phyloP scores from a whole-genome alignment of 2,329 filamentous ascomycete species.

The Phaeosphaeria sp. region DNA sequence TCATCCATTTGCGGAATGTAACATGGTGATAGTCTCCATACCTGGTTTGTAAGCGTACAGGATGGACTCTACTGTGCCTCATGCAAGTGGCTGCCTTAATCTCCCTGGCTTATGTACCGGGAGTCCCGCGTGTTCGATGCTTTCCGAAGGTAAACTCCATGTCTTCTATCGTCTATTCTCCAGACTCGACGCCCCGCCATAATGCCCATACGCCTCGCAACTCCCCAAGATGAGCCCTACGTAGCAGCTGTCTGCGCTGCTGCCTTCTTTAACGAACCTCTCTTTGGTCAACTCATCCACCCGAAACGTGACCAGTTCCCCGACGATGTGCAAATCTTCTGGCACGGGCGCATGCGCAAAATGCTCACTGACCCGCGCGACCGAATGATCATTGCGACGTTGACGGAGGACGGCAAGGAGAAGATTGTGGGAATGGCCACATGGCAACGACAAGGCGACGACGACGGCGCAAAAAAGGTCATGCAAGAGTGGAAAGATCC shows the following conservation, averaged over 20 bases:
- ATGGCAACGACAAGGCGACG: constrained; percentile 33
- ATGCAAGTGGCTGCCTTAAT: not conserved
- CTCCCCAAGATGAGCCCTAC: constrained; percentile 20
- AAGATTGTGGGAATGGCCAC: constrained; percentile 26
- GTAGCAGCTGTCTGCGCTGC: constrained; percentile 26
- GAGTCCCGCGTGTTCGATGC: not conserved
- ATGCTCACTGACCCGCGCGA: constrained; percentile 20
- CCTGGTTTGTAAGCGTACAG: no score
- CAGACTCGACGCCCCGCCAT: not conserved
- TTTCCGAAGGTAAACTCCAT: not conserved
- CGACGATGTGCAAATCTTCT: constrained; percentile 31
- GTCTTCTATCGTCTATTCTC: not conserved
- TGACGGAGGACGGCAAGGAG: constrained; percentile 8
- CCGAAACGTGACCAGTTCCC: constrained; percentile 33
- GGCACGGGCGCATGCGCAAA: constrained; percentile 23
- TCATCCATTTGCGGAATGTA: no score
- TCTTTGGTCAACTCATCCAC: constrained; percentile 37
- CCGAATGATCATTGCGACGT: constrained; percentile 18
- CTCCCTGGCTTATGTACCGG: not conserved
- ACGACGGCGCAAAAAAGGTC: constrained; percentile 17
- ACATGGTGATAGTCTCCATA: no score
- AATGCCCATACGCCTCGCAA: constrained; percentile 28
- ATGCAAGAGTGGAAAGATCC: constrained; percentile 16
- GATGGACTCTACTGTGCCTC: not conserved
- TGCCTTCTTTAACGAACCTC: constrained; percentile 41